Percentiles rank a stretch among this genome's conserved stretches.
Evolutionary conservation across 371 early-diverging fungal genomes (phyloP).

Genomic region (Chytridium lagenaria): DNA sequence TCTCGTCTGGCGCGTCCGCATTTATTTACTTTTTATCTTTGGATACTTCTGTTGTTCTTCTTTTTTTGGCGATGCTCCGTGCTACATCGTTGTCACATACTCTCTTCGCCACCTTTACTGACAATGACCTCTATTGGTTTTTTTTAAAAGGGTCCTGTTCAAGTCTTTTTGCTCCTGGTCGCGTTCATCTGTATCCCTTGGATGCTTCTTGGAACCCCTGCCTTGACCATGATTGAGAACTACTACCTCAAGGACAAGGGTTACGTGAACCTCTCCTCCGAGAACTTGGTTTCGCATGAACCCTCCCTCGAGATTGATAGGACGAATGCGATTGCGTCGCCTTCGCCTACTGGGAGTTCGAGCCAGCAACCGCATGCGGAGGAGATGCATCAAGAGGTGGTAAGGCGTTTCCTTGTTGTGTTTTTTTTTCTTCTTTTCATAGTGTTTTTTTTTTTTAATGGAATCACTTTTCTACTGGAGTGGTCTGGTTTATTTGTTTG

Average conservation of each 20-base stretch:
- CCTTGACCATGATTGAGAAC: constrained; percentile 81
- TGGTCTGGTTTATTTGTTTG: constrained; percentile 9
- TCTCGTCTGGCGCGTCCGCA: constrained; percentile 1
- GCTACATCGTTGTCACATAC: too few species aligned
- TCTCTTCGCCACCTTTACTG: not conserved
- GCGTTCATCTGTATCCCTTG: constrained; percentile 96
- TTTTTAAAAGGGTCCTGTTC: constrained; percentile 72
- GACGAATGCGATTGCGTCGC: constrained; percentile 16
- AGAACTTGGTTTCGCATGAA: constrained; percentile 22
- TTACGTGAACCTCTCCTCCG: constrained; percentile 57
- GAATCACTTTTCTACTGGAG: not conserved
- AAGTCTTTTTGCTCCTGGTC: constrained; percentile 81
- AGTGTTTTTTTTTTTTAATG: not conserved
- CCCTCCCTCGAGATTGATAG: constrained; percentile 38
- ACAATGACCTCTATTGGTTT: not conserved
- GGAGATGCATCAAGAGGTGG: constrained; percentile 48
- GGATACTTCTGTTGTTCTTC: too few species aligned
- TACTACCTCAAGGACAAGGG: constrained; percentile 73
- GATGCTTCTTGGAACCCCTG: constrained; percentile 98
- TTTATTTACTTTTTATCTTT: too few species aligned
- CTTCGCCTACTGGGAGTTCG: not conserved
- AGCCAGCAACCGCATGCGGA: constrained; percentile 31
- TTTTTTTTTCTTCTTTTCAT: not conserved
- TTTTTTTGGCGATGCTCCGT: too few species aligned
- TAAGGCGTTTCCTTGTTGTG: constrained; percentile 22